Conservation (phyloP, 2,329 filamentous ascomycete species). For the Claviceps humidiphila region DNA sequence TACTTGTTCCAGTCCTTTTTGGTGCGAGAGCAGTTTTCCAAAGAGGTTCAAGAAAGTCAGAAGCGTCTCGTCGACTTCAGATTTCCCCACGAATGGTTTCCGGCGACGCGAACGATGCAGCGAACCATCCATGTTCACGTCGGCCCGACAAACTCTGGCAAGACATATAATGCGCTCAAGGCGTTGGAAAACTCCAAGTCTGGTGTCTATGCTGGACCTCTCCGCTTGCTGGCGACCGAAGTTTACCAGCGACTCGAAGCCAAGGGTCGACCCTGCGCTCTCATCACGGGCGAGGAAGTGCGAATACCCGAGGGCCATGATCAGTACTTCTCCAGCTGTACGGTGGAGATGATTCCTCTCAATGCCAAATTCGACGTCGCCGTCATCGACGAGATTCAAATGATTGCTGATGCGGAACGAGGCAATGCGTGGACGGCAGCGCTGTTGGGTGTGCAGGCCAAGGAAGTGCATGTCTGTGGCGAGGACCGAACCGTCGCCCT, state of each 20-base stretch:
- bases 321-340: slow-evolving; percentile 63
- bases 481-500: slow-evolving; percentile 72
- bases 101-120: slow-evolving; percentile 65
- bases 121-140: slow-evolving; percentile 85
- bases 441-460: slow-evolving; percentile 71
- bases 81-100: slow-evolving; percentile 89
- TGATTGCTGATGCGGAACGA: slow-evolving; percentile 69
- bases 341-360: slow-evolving; percentile 73
- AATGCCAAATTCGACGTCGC: slow-evolving; percentile 61
- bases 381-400: slow-evolving; percentile 97
- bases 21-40: slow-evolving; percentile 42
- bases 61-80: slow-evolving; percentile 63
- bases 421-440: slow-evolving; percentile 95
- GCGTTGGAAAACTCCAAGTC: slow-evolving; percentile 61
- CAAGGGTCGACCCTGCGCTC: slow-evolving; percentile 61
- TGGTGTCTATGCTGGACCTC: slow-evolving; percentile 82
- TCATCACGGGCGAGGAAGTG: slow-evolving; percentile 86
- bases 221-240: slow-evolving; percentile 82
- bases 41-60: slow-evolving; percentile 44
- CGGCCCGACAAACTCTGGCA: slow-evolving; percentile 93
- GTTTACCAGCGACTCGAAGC: slow-evolving; percentile 79
- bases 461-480: slow-evolving; percentile 86
- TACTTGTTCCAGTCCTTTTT: slow-evolving; percentile 57
- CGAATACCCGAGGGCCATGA: slow-evolving; percentile 49
- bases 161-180: slow-evolving; percentile 89